A percentile compares a stretch with the other conserved stretches of the same genome.
phyloP scores from a whole-genome alignment of 2,329 filamentous ascomycete species.

The Fusarium nisikadoi region DNA sequence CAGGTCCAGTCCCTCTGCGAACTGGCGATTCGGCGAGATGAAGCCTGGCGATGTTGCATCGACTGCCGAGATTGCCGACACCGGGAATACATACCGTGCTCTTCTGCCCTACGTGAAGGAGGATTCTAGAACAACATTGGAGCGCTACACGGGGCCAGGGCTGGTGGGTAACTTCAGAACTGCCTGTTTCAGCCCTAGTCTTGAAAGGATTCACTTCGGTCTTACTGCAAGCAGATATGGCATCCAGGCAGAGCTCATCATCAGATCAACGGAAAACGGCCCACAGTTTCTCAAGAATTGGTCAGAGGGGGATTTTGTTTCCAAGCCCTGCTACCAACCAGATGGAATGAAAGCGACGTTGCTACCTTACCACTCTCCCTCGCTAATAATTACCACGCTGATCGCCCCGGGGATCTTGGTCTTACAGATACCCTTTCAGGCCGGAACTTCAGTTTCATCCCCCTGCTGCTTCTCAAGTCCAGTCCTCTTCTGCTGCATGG shows the following conservation, averaged over 20 bases:
- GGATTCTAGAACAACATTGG: not conserved
- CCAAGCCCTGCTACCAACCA: not conserved
- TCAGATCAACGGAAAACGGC: not conserved
- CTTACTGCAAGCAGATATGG: not conserved
- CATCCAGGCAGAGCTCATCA: not conserved
- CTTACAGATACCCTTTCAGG: not conserved
- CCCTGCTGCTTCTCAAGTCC: not conserved
- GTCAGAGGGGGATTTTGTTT: no score
- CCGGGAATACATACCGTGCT: not conserved
- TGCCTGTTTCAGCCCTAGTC: not conserved
- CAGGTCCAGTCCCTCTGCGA: not conserved
- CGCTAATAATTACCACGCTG: not conserved
- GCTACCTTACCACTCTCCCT: not conserved
- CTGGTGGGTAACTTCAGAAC: not conserved
- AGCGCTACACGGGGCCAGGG: not conserved
- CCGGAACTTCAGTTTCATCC: not conserved
- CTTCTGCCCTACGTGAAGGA: not conserved
- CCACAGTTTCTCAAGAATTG: not conserved
- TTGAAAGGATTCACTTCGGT: not conserved
- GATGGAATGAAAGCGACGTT: not conserved
- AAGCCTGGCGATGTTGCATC: not conserved
- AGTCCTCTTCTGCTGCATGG: not conserved
- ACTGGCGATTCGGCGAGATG: not conserved
- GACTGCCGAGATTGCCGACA: not conserved
- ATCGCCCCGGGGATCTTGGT: not conserved